phyloP scores from a whole-genome alignment of 2,329 filamentous ascomycete genomes.

The Diplocarpon mali region DNA sequence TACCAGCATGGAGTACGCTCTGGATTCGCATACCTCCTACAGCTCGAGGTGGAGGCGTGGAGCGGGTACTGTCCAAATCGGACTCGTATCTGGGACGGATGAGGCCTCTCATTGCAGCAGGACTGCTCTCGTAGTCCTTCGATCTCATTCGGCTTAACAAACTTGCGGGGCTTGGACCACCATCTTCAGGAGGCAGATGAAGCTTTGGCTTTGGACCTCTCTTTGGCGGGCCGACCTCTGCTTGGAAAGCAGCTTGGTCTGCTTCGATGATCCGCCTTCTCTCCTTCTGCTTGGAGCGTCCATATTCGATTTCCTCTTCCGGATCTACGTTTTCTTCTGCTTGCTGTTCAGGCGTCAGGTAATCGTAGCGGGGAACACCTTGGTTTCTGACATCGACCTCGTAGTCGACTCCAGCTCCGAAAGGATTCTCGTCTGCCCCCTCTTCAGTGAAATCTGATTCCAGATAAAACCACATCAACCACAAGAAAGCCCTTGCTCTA shows the following conservation, averaged over 20 bases:
- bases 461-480: conserved; percentile 99
- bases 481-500: conserved; percentile 79
- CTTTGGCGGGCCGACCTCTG: conserved; percentile 40
- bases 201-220: conserved; percentile 34
- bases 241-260: conserved; percentile 44
- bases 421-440: conserved; percentile 82
- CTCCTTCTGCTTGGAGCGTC: conserved; percentile 61
- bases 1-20: conserved; percentile 19
- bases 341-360: conserved; percentile 55
- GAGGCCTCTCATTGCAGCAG: conserved; percentile 45
- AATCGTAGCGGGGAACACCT: conserved; percentile 55
- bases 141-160: conserved; percentile 51
- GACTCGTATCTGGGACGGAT: conserved; percentile 53
- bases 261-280: conserved; percentile 64
- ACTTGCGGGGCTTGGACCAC: conserved; percentile 33
- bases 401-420: conserved; percentile 62
- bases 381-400: conserved; percentile 54
- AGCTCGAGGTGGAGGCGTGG: conserved; percentile 37
- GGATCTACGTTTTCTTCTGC: conserved; percentile 65
- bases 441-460: conserved; percentile 90
- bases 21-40: conserved; percentile 26
- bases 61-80: conserved; percentile 41
- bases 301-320: conserved; percentile 57
- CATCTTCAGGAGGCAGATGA: conserved; percentile 31
- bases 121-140: conserved; percentile 38